Evolutionary conservation across 495 filamentous ascomycete species (phyloP).

Genomic region (Trichoderma reesei): DNA sequence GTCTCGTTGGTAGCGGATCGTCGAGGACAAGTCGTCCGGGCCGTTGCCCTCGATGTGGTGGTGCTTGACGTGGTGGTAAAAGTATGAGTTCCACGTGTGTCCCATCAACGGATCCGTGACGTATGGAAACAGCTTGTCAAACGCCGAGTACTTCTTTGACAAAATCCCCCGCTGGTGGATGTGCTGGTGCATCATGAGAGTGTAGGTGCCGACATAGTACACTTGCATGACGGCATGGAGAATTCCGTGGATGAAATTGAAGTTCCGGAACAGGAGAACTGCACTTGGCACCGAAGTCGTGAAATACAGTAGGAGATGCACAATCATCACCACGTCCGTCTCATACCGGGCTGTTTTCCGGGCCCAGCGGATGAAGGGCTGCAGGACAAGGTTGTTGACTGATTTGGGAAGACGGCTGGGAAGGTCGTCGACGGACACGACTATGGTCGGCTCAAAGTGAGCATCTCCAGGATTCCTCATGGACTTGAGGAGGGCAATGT

Average conservation of each 20-base stretch:
- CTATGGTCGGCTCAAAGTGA: slow-evolving; percentile 26
- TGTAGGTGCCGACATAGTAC: slow-evolving; percentile 62
- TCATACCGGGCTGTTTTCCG: slow-evolving; percentile 20
- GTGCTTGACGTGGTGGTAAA: slow-evolving; percentile 76
- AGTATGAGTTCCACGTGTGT: slow-evolving; percentile 78
- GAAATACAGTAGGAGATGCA: slow-evolving; percentile 64
- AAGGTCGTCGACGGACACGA: slow-evolving; percentile 26
- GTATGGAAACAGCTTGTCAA: slow-evolving; percentile 63
- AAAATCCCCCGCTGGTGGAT: slow-evolving; percentile 69
- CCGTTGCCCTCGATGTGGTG: slow-evolving; percentile 79
- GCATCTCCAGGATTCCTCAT: slow-evolving; percentile 40
- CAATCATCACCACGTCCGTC: slow-evolving; percentile 54
- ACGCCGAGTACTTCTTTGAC: slow-evolving; percentile 31
- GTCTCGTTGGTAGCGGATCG: slow-evolving; percentile 68
- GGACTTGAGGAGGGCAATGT: slow-evolving; percentile 33
- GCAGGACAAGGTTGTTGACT: slow-evolving; percentile 35
- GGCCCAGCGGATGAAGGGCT: slow-evolving; percentile 22
- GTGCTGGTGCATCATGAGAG: slow-evolving; percentile 74
- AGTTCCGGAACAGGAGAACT: slow-evolving; percentile 50
- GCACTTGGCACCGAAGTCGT: slow-evolving; percentile 59
- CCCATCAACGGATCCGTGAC: slow-evolving; percentile 65
- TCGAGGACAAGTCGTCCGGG: slow-evolving; percentile 63
- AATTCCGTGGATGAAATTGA: slow-evolving; percentile 55
- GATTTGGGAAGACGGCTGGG: slow-evolving; percentile 18
- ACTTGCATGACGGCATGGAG: slow-evolving; percentile 51